These are phyloP conservation scores for Saksenaea vasiformis DNA, from an alignment of 371 early-diverging fungal species.

Conservation along the genomic window DNA sequence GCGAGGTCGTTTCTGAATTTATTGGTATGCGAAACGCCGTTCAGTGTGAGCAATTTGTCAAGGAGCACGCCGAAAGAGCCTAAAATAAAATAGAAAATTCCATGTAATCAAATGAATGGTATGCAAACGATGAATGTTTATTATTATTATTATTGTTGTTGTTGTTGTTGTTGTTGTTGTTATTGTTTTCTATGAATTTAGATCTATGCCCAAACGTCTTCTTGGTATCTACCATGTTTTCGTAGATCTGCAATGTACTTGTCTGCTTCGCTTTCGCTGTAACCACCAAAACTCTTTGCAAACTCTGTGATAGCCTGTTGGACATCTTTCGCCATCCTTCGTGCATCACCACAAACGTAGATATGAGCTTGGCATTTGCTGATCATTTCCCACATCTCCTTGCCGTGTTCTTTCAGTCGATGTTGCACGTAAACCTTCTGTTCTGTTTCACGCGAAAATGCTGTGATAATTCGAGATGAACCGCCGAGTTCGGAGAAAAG, in stretches of 20 bases:
- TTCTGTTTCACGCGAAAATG: constrained; percentile 79
- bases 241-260: constrained; percentile 77
- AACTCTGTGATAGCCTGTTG: constrained; percentile 62
- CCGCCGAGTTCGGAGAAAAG: constrained; percentile 55
- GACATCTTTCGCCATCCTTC: constrained; percentile 92
- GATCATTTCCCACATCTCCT: constrained; percentile 70
- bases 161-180: too few species aligned
- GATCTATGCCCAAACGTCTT: constrained; percentile 89
- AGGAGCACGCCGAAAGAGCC: constrained; percentile 42
- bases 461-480: constrained; percentile 65
- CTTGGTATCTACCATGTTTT: constrained; percentile 78
- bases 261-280: constrained; percentile 65
- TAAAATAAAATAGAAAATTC: neutral
- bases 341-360: constrained; percentile 94
- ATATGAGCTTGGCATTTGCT: constrained; percentile 61
- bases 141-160: too few species aligned
- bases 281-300: constrained; percentile 65
- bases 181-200: neutral
- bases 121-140: neutral
- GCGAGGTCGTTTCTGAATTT: constrained; percentile 63
- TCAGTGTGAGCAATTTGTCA: constrained; percentile 59
- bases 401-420: constrained; percentile 60
- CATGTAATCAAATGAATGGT: neutral
- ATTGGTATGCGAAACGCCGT: constrained; percentile 61
- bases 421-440: constrained; percentile 89